phyloP scores from a whole-genome alignment of 371 early-diverging fungal species.

The Mucor saturninus region DNA sequence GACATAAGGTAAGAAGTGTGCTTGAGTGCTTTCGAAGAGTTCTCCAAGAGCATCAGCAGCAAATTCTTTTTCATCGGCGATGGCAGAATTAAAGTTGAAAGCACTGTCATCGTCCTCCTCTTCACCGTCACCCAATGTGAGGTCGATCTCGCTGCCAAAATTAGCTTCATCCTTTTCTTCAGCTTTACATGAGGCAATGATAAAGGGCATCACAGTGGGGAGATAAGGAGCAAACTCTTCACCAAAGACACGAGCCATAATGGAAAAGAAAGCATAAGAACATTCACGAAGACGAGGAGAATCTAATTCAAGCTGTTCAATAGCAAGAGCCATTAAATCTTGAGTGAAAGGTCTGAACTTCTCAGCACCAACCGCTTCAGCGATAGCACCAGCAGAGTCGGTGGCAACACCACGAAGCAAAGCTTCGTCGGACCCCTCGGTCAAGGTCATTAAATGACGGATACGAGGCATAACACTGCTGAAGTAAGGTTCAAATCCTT shows the following conservation, averaged over 20 bases:
- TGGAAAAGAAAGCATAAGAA: slow-evolving; percentile 85
- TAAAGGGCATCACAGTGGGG: slow-evolving; percentile 73
- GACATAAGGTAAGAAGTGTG: slow-evolving; percentile 86
- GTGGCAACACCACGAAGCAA: slow-evolving; percentile 87
- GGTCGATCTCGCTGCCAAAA: slow-evolving; percentile 52
- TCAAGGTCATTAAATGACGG: slow-evolving; percentile 72
- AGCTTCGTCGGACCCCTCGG: slow-evolving; percentile 67
- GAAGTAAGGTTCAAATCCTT: slow-evolving; percentile 82
- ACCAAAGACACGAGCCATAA: slow-evolving; percentile 81
- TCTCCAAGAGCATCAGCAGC: slow-evolving; percentile 88
- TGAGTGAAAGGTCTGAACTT: slow-evolving; percentile 78
- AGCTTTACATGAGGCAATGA: slow-evolving; percentile 74
- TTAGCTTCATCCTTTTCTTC: slow-evolving; percentile 67
- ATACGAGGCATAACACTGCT: slow-evolving; percentile 72
- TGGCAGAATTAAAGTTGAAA: slow-evolving; percentile 76
- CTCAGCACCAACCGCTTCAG: slow-evolving; percentile 86
- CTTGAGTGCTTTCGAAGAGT: slow-evolving; percentile 77
- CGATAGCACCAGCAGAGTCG: slow-evolving; percentile 85
- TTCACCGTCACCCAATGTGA: slow-evolving; percentile 45
- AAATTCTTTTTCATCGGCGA: slow-evolving; percentile 92
- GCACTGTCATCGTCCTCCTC: slow-evolving; percentile 63
- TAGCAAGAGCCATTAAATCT: slow-evolving; percentile 75
- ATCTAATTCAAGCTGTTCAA: slow-evolving; percentile 77
- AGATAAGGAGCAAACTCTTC: slow-evolving; percentile 84
- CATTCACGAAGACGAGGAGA: slow-evolving; percentile 82